Evolutionary conservation across 305 asterid species (phyloP).

Genomic region (Striga hermonthica): DNA sequence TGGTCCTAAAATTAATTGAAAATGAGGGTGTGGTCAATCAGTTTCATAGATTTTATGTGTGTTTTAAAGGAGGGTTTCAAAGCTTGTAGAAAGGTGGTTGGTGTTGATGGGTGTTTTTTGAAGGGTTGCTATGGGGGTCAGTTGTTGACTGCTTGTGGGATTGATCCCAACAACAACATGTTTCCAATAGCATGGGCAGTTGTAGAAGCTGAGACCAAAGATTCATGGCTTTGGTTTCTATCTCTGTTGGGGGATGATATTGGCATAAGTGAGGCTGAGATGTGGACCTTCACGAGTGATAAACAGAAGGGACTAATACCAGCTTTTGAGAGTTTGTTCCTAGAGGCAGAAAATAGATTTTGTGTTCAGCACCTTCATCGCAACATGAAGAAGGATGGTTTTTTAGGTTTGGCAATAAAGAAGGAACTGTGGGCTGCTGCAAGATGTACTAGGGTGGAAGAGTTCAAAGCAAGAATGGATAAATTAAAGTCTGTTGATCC

Average conservation of each 20-base stretch:
- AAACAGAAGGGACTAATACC: constrained; percentile 1
- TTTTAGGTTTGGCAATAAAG: not conserved
- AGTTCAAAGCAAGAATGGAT: not conserved
- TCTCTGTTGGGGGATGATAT: not conserved
- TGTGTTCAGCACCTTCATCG: not conserved
- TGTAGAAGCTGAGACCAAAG: not conserved
- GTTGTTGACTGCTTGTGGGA: not conserved
- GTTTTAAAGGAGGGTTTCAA: not conserved
- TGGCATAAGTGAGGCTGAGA: no score
- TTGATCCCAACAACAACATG: constrained; percentile 10
- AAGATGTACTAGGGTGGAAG: not conserved
- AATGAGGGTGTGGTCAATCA: no score
- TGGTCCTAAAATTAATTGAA: no score
- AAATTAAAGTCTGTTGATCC: not conserved
- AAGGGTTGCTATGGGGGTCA: not conserved
- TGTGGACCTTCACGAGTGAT: not conserved
- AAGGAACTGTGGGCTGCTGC: not conserved
- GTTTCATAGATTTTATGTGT: not conserved
- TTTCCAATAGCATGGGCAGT: not conserved
- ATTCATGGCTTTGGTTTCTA: not conserved
- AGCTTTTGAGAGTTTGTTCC: not conserved
- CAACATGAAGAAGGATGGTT: not conserved
- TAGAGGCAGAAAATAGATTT: not conserved
- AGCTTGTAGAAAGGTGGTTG: not conserved
- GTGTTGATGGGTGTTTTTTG: not conserved